Base-by-base conservation (phyloP, 1,284 basidiomycete genomes). In the Neonothopanus nambi region DNA sequence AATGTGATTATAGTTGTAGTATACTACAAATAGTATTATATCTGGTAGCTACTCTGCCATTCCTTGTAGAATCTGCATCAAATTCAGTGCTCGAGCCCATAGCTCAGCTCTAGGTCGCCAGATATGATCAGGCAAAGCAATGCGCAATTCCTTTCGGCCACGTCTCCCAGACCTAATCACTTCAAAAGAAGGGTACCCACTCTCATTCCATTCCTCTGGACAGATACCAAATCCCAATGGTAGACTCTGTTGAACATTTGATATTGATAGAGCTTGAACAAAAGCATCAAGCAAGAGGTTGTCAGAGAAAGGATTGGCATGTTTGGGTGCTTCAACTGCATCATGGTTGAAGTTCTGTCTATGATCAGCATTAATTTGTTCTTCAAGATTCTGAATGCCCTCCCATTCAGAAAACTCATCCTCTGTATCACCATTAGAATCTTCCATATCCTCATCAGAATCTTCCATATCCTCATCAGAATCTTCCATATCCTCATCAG, bases 51-150 rank as follows among this genome's bases (percentile, higher is more conserved):
- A 28, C 11, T 28, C 5, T 11, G 20, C n/a, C 18, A 24, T 18
- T 6, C 37, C 37, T 13, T 51, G 21, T 11, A 43, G 23, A 12
- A 43, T 23, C 12, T 51, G 26, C 40, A 51, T 43, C 18, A 44
- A 20, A 54, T 51, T 43, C 13, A 66, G 40, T 23, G 52, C 63
- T 36, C 61, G 59, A 8, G 58, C 59, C 65, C 64, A 67, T 26
- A 58, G 45, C 21, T 57, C 39, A 41, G 64, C 63, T 2, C 57
- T 46, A 4, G 51, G 46, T 24, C 51, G 54, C 63, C 66, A 67
- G 3, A 63, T 60, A 1, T 44, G 26, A 37, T 63, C 59, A 8
- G 57, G 57, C 5, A 66, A 48, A 13, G 54, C 55, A 2, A 66
- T 38, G 3, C 52, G 51, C 12, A 66, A 55, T 15, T 61, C 55